Evolutionary conservation across 176 grass and related monocot genomes (phyloP).

Genomic region (Miscanthus lutarioriparius): DNA sequence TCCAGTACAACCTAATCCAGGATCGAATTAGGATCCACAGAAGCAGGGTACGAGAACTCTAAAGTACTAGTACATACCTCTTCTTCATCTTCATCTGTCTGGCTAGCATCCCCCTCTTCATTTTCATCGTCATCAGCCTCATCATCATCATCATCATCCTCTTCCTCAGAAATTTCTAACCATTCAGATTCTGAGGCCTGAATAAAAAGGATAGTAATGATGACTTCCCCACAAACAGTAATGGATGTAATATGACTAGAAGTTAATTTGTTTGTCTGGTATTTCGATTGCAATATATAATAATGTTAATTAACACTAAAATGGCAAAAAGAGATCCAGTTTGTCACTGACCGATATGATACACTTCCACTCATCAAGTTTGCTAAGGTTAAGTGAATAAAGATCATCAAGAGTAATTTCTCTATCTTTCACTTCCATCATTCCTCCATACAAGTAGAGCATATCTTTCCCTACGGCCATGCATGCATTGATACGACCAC

Average conservation of each 20-base stretch:
- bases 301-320: background rate
- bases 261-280: background rate
- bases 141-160: conserved; percentile 67
- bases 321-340: conserved; percentile 18
- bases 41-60: background rate
- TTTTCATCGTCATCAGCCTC: conserved; percentile 59
- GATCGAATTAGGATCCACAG: background rate
- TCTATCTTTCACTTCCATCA: conserved; percentile 97
- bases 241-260: background rate
- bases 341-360: conserved; percentile 67
- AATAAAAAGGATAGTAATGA: conserved; percentile 19
- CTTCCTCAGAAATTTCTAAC: conserved; percentile 86
- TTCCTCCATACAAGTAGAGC: conserved; percentile 92
- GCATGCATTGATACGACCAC: conserved; percentile 94
- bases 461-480: conserved; percentile 85
- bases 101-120: conserved; percentile 49
- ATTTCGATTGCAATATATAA: conserved; percentile 20
- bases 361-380: conserved; percentile 99
- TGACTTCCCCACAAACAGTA: background rate
- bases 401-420: conserved; percentile 98
- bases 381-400: conserved; percentile 95
- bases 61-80: conserved; percentile 39
- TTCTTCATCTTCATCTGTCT: conserved; percentile 73
- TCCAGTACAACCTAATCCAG: background rate
- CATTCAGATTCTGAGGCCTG: conserved; percentile 98